Evolutionary conservation across 768 basidiomycete species (phyloP).

Genomic region (Leccinum broughii): DNA sequence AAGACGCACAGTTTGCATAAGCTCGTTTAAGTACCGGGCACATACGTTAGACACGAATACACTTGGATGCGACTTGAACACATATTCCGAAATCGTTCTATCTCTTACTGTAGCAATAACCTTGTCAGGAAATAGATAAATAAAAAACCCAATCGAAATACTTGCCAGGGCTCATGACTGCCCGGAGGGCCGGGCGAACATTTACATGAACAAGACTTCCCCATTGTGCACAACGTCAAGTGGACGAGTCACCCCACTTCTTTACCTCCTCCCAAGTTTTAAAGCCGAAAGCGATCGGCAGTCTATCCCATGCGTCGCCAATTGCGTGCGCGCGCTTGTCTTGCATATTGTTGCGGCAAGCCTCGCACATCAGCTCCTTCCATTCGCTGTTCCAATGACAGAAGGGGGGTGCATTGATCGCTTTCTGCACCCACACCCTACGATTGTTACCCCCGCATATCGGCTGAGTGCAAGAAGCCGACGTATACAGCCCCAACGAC

Average conservation of each 20-base stretch:
- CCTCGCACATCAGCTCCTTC: slow-evolving; percentile 1
- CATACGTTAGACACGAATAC: no score
- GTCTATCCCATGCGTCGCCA: not conserved
- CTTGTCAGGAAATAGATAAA: no score
- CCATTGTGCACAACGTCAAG: not conserved
- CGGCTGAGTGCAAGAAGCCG: rapidly evolving
- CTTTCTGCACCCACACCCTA: not conserved
- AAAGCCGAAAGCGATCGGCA: slow-evolving; percentile 10
- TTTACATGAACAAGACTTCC: not conserved
- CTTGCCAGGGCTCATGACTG: no score
- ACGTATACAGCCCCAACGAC: not conserved
- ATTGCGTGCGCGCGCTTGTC: not conserved
- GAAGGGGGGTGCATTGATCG: not conserved
- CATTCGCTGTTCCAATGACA: not conserved
- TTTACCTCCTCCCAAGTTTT: slow-evolving; percentile 4
- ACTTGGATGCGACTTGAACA: no score
- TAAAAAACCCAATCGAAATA: no score
- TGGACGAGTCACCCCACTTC: not conserved
- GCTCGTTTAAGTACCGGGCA: no score
- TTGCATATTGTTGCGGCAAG: not conserved
- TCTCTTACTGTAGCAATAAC: no score
- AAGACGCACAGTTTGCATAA: no score
- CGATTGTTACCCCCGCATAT: not conserved
- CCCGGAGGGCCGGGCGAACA: not conserved
- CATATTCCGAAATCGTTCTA: no score